Evolutionary conservation across 352 stramenopile genomes (phyloP), one percentile per base, ranked within the genome.

Genomic region (Pythium rishiriense): DNA sequence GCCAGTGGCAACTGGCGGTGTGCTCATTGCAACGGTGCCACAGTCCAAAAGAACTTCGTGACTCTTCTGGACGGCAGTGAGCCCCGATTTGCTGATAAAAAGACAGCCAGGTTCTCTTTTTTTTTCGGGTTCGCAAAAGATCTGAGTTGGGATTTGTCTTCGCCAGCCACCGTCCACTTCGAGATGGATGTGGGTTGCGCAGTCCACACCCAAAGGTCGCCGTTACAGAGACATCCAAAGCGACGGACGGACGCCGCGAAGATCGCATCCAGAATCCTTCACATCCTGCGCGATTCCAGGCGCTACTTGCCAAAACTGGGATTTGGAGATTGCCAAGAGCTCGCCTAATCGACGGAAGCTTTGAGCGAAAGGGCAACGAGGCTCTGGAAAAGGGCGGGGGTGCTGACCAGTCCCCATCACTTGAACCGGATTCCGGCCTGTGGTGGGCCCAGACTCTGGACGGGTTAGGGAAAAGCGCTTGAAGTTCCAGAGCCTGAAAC

Each of bases 381-480:
- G 14, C 37, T 43, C 37, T n/a, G 37, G 14, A 43, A n/a, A n/a
- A n/a, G n/a, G n/a, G n/a, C n/a, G n/a, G 31, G 31, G 31, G 5
- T 35, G 31, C 31, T 35, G 31, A 35, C 10, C 31, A 11, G 31
- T 35, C 31, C 31, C 31, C 31, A 35, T 35, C 31, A 35, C 31
- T 11, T 35, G 31, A 35, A 42, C 35, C 37, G 37, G 37, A 43
- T 43, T 42, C 37, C 37, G 7, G 37, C 6, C 14, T 43, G 37
- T 4, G 4, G 19, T 17, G n/a, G n/a, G 37, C 37, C n/a, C 50
- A 57, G 35, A 14, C 39, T 57, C 22, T n/a, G 22, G 31, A 57
- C 51, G 51, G 51, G 51, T 47, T 58, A 58, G 51, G 51, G 51
- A 58, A 56, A 37, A 31, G 51, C 17, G 33, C 51, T 58, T 58